A percentile compares a stretch with the other conserved stretches of the same genome.
phyloP scores from a whole-genome alignment of 140 eudicot genomes.

The Ambrosia hybrid region DNA sequence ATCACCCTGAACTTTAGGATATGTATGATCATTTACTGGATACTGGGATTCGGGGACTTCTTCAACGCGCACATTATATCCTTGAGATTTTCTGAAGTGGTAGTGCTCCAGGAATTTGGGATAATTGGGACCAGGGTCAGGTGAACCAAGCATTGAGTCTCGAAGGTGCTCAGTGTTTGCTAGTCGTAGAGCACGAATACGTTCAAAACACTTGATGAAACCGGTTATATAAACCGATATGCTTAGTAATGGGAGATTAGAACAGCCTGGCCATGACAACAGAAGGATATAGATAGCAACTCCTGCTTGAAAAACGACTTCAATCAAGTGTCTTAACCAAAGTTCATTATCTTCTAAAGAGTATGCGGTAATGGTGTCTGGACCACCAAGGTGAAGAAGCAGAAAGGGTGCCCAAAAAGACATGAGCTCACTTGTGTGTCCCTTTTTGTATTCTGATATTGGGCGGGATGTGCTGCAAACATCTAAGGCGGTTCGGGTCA shows the following conservation, averaged over 20 bases:
- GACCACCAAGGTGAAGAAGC: constrained; percentile 47
- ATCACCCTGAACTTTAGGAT: constrained; percentile 36
- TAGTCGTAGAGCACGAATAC: constrained; percentile 34
- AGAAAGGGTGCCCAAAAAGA: constrained; percentile 51
- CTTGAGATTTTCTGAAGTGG: constrained; percentile 1
- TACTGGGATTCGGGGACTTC: constrained; percentile 16
- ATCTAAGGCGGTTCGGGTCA: constrained; percentile 30
- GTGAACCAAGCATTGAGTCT: constrained; percentile 41
- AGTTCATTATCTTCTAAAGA: constrained; percentile 49
- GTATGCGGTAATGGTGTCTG: constrained; percentile 52
- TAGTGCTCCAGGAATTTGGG: constrained; percentile 41
- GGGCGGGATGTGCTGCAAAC: constrained; percentile 28
- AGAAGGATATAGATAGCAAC: constrained; percentile 39
- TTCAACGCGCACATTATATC: not conserved
- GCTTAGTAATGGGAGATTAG: constrained; percentile 32
- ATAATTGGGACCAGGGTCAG: constrained; percentile 53
- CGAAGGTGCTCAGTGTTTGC: constrained; percentile 40
- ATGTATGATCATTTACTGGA: not conserved
- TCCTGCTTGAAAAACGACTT: constrained; percentile 9
- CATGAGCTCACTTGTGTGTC: constrained; percentile 21
- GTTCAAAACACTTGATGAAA: constrained; percentile 41
- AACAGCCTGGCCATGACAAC: constrained; percentile 38
- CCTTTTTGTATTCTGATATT: not conserved
- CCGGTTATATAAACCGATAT: constrained; percentile 26
- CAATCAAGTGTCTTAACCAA: constrained; percentile 38